These are phyloP conservation scores for Cordyceps militaris DNA, from an alignment of 2,329 filamentous ascomycete genomes.

Conservation along the genomic window DNA sequence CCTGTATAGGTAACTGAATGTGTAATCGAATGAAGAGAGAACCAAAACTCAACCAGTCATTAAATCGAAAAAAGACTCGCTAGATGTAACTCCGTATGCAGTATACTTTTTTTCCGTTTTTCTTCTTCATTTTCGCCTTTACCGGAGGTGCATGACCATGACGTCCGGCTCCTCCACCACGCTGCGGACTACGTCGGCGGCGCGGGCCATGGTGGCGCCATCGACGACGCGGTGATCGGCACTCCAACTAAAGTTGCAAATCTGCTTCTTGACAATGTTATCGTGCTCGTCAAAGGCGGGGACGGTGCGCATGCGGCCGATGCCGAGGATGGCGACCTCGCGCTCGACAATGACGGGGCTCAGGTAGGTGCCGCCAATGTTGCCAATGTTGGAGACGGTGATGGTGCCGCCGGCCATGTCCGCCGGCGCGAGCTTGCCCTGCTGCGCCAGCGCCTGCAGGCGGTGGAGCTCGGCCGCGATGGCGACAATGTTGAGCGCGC, in stretches of 20 bases:
- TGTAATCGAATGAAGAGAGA: not conserved
- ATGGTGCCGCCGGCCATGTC: constrained; percentile 87
- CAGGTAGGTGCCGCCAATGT: constrained; percentile 86
- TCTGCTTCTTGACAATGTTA: constrained; percentile 64
- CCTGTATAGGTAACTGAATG: not conserved
- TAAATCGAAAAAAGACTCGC: constrained; percentile 4
- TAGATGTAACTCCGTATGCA: constrained; percentile 9
- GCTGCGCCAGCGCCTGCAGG: constrained; percentile 63
- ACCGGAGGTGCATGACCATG: constrained; percentile 80
- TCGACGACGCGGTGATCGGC: constrained; percentile 93
- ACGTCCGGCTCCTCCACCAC: constrained; percentile 78
- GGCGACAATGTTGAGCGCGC: constrained; percentile 64
- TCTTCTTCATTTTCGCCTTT: constrained; percentile 20
- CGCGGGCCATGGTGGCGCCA: constrained; percentile 87
- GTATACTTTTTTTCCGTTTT: not conserved
- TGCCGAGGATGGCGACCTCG: constrained; percentile 85
- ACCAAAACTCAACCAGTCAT: not conserved
- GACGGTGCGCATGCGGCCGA: constrained; percentile 72
- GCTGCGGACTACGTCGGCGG: constrained; percentile 70
- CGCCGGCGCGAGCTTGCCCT: constrained; percentile 65
- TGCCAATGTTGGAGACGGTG: constrained; percentile 94
- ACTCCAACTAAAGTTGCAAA: constrained; percentile 92
- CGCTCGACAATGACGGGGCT: constrained; percentile 84
- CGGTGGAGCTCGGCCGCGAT: constrained; percentile 71
- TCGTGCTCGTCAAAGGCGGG: constrained; percentile 65